Evolutionary conservation across 1,139 yeast genomes (phyloP).

Genomic region (Suhomyces anneliseae): DNA sequence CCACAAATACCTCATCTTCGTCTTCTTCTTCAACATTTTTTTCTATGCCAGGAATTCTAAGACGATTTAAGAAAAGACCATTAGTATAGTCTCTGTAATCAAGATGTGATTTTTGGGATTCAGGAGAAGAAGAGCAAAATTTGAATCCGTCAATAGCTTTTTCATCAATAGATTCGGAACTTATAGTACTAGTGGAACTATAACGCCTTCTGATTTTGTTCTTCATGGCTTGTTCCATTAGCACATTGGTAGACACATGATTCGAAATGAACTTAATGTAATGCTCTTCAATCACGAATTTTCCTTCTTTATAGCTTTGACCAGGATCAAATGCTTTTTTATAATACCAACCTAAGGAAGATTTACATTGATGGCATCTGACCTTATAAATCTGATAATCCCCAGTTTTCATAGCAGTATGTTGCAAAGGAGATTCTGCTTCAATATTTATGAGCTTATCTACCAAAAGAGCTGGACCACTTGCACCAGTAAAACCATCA

Average conservation of each 20-base stretch:
- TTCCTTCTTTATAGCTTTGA: slow-evolving; percentile 76
- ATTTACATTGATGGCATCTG: slow-evolving; percentile 63
- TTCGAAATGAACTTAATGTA: slow-evolving; percentile 20
- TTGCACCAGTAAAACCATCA: slow-evolving; percentile 51
- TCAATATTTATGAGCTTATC: slow-evolving; percentile 47
- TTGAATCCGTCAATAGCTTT: slow-evolving; percentile 7
- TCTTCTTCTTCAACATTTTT: slow-evolving; percentile 28
- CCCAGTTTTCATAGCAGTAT: slow-evolving; percentile 68
- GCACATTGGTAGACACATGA: slow-evolving; percentile 18
- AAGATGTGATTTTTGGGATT: slow-evolving; percentile 2
- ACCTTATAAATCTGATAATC: slow-evolving; percentile 63
- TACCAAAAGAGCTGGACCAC: slow-evolving; percentile 56
- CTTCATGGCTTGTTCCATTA: slow-evolving; percentile 31
- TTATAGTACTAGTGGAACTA: slow-evolving; percentile 13
- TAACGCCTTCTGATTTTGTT: slow-evolving; percentile 27
- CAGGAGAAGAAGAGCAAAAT: slow-evolving; percentile 2
- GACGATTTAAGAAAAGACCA: slow-evolving; percentile 20
- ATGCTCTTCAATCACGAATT: slow-evolving; percentile 65
- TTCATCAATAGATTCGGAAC: slow-evolving; percentile 12
- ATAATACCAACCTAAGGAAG: slow-evolving; percentile 76
- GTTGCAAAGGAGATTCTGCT: slow-evolving; percentile 31
- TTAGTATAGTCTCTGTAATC: slow-evolving; percentile 18
- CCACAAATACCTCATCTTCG: slow-evolving; percentile 30
- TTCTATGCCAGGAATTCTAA: slow-evolving; percentile 17
- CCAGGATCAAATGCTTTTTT: slow-evolving; percentile 53